Base-by-base conservation (phyloP, 257 asterid species). In the Capsicum rhomboideum region DNA sequence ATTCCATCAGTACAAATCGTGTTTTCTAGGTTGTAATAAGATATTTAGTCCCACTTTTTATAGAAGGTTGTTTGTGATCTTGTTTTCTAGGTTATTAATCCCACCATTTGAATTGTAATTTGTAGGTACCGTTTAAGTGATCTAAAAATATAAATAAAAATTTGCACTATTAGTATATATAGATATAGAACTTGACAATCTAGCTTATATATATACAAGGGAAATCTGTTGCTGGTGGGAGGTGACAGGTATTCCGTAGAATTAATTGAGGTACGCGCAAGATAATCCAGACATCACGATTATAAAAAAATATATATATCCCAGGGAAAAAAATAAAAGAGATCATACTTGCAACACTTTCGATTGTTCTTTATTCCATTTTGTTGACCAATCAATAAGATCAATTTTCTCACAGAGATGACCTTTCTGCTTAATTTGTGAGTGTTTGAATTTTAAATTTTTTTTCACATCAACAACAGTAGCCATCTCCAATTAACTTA, bases 211-310 rank as follows among this genome's bases (percentile, higher is more conserved):
- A 21, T 10, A 56, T 56, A 55, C 12, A 31, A 31, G 37, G 37
- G 37, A 31, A 31, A 31, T n/a, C 6, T n/a, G 1, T 58, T 58
- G 14, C 13, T 58, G 8, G 0, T 59, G 8, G 28, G 8, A 21
- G 8, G 67, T 59, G 7, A 59, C 34, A 10, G 5, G 8, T 11
- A 23, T 23, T 21, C 21, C 6, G 14, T 59, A 4, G 11, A 59
- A 59, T 23, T 21, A 59, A 59, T 59, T 11, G 17, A 23, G 16
- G 8, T 59, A 4, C 6, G 17, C 6, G 8, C 23, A 59, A 59
- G 2, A 0, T 21, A 8, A 1, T 8, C 0, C 0, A 1, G 1
- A 49, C 10, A 49, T 4, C 53, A 49, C 10, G 10, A 1, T 11
- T 40, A 40, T 40, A 40, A 40, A 31, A 31, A 31, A 31, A 31